These are phyloP conservation scores for Fusarium xyrophilum DNA, from an alignment of 2,329 filamentous ascomycete species.

Conservation along the genomic window DNA sequence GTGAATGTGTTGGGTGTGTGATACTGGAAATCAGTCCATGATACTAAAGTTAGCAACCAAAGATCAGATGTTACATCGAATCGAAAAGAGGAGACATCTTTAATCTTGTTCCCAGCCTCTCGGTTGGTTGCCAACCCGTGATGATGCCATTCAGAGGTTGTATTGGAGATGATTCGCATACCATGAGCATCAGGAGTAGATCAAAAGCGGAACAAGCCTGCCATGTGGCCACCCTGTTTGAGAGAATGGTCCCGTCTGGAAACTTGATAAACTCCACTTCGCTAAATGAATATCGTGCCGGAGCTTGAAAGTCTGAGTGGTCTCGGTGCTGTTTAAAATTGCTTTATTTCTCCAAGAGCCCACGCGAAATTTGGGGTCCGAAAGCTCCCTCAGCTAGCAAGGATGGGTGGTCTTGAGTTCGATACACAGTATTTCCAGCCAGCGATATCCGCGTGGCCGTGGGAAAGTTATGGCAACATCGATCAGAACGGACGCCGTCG, in stretches of 20 bases:
- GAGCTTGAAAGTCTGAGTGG: conserved; percentile 13
- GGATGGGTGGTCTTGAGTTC: conserved; percentile 6
- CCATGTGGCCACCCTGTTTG: conserved; percentile 38
- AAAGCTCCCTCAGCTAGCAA: conserved; percentile 20
- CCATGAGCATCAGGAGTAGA: conserved; percentile 4
- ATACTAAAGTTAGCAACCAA: background rate
- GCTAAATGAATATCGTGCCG: background rate
- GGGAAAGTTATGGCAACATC: background rate
- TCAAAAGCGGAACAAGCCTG: conserved; percentile 27
- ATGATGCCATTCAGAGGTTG: conserved; percentile 13
- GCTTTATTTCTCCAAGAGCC: conserved; percentile 37
- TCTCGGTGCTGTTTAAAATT: conserved; percentile 36
- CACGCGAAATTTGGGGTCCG: conserved; percentile 30
- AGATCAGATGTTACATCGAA: background rate
- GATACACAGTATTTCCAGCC: background rate
- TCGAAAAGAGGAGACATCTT: background rate
- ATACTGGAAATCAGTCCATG: background rate
- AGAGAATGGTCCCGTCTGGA: conserved; percentile 12
- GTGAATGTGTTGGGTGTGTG: background rate
- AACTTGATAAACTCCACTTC: conserved; percentile 21
- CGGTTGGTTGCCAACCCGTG: background rate
- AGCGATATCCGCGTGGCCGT: background rate
- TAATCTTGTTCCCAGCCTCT: background rate
- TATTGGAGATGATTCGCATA: conserved; percentile 12
- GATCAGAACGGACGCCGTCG: conserved; percentile 3